These are phyloP conservation scores for Aegilops bicornis DNA, from an alignment of 176 grass and related monocot genomes.

Conservation along the genomic window DNA sequence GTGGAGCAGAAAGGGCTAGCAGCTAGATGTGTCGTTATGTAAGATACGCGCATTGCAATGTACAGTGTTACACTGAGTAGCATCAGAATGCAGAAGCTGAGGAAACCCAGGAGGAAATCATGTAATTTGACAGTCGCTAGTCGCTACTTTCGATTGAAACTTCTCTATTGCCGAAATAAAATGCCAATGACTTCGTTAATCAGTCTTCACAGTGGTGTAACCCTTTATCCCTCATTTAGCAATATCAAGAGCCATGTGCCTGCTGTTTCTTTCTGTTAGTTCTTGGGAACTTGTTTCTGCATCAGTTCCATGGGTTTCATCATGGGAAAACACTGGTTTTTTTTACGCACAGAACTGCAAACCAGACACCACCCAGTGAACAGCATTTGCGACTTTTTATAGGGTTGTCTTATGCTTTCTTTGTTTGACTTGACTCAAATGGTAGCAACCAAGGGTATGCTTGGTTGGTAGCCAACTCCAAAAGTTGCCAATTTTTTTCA, in stretches of 20 bases:
- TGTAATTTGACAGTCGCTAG: conserved; percentile 17
- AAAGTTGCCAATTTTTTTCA: no score
- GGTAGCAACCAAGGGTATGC: no score
- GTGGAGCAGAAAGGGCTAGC: conserved; percentile 74
- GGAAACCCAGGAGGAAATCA: conserved; percentile 11
- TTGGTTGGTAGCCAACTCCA: no score
- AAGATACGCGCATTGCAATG: conserved; percentile 33
- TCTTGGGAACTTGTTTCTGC: background rate
- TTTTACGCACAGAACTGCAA: background rate
- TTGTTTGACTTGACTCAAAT: no score
- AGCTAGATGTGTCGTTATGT: conserved; percentile 68
- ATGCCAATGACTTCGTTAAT: conserved; percentile 17
- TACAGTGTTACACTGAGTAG: conserved; percentile 40
- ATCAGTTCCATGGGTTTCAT: background rate
- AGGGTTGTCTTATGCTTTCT: background rate
- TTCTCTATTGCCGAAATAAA: conserved; percentile 25
- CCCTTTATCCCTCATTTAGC: background rate
- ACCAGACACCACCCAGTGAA: background rate
- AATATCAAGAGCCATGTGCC: background rate
- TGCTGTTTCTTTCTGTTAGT: background rate
- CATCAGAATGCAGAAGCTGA: conserved; percentile 28
- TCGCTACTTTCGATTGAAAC: background rate
- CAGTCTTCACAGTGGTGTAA: background rate
- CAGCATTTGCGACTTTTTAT: background rate
- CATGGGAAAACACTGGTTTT: background rate